phyloP scores from a whole-genome alignment of 1,139 yeast species.

The Insectozyma bohioensis region DNA sequence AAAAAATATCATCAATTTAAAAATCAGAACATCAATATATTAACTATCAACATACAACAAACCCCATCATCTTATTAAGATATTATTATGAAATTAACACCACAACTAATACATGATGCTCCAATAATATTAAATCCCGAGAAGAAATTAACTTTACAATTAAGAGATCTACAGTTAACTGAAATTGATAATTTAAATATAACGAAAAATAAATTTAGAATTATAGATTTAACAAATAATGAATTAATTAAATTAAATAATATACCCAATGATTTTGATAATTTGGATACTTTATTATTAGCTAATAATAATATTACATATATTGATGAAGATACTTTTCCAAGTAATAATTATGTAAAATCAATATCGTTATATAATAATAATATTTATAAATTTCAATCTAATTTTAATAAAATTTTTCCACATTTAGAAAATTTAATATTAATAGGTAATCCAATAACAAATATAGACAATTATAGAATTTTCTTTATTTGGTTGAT shows the following conservation, averaged over 20 bases:
- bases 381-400: constrained; percentile 26
- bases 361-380: constrained; percentile 57
- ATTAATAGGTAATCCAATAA: constrained; percentile 63
- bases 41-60: too few species aligned
- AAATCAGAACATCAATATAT: too few species aligned
- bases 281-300: constrained; percentile 51
- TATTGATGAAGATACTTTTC: constrained; percentile 18
- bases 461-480: constrained; percentile 56
- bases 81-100: constrained; percentile 37
- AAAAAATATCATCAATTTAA: too few species aligned
- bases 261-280: constrained; percentile 43
- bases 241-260: constrained; percentile 53
- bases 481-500: constrained; percentile 57
- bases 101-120: constrained; percentile 31
- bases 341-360: constrained; percentile 30
- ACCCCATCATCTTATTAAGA: too few species aligned
- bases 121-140: constrained; percentile 37
- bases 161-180: constrained; percentile 34
- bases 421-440: constrained; percentile 46
- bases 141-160: constrained; percentile 33
- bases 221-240: constrained; percentile 69
- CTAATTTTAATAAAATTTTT: constrained; percentile 37
- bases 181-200: constrained; percentile 36
- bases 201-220: constrained; percentile 41
- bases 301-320: constrained; percentile 54